Conservation (phyloP, 2,329 filamentous ascomycete species). For the Lasiodiplodia theobromae region DNA sequence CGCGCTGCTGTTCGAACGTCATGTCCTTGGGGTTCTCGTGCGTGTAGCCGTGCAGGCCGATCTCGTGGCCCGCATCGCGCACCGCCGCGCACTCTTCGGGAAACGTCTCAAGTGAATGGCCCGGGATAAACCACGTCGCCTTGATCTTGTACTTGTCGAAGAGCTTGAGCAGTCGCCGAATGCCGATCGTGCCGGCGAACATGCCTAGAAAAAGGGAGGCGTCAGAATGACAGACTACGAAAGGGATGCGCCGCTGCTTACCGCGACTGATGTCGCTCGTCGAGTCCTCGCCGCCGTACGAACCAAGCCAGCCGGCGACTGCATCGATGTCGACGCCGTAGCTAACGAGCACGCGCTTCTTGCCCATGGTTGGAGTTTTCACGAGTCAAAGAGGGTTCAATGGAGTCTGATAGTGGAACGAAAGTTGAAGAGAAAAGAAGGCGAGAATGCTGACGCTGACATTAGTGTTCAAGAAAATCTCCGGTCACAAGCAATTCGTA, state of each 20-base stretch:
- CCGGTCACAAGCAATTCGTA: not conserved
- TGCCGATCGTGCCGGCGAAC: conserved; percentile 73
- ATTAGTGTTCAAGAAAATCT: not conserved
- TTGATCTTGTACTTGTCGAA: conserved; percentile 77
- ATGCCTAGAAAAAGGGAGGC: conserved; percentile 52
- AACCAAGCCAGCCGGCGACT: conserved; percentile 78
- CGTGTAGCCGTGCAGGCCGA: conserved; percentile 73
- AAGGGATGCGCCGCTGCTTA: conserved; percentile 37
- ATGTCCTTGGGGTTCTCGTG: conserved; percentile 77
- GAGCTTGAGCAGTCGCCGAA: conserved; percentile 70
- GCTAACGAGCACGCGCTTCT: conserved; percentile 62
- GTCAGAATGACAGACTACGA: not conserved
- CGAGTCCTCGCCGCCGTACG: conserved; percentile 76
- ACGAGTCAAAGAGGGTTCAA: not conserved
- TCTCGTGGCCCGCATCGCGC: conserved; percentile 70
- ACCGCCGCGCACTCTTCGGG: conserved; percentile 69
- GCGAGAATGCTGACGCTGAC: not conserved
- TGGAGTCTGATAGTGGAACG: not conserved
- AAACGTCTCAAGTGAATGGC: conserved; percentile 69
- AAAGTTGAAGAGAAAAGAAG: not conserved
- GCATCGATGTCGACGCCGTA: conserved; percentile 77
- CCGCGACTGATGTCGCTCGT: conserved; percentile 76
- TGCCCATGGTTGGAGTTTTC: conserved; percentile 44
- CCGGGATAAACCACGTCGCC: conserved; percentile 70
- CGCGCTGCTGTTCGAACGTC: conserved; percentile 76